These are phyloP conservation scores for Penicillium cataractarum DNA, from an alignment of 495 filamentous ascomycete genomes.

Conservation along the genomic window DNA sequence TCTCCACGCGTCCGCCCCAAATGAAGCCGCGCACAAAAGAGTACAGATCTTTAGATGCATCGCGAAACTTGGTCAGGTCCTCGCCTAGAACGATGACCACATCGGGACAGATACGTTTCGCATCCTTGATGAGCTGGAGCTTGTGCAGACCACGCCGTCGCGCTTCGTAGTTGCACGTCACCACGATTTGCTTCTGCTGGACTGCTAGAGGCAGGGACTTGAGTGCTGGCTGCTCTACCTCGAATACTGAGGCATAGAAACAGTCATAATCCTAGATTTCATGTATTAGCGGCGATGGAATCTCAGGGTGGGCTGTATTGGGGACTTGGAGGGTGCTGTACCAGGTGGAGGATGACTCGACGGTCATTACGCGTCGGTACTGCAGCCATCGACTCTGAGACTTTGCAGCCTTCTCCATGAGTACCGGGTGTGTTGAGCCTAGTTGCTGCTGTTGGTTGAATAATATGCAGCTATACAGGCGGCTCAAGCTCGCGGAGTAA, in stretches of 20 bases:
- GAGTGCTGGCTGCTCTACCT: constrained; percentile 74
- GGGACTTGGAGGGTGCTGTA: constrained; percentile 40
- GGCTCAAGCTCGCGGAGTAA: no score
- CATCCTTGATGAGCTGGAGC: constrained; percentile 80
- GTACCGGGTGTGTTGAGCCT: background rate
- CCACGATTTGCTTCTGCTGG: constrained; percentile 87
- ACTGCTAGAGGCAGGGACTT: constrained; percentile 73
- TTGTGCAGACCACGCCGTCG: constrained; percentile 76
- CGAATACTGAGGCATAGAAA: constrained; percentile 91
- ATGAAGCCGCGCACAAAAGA: constrained; percentile 66
- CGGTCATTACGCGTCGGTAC: constrained; percentile 59
- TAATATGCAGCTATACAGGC: background rate
- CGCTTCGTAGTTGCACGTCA: constrained; percentile 94
- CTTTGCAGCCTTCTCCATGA: constrained; percentile 16
- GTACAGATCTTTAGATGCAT: constrained; percentile 82
- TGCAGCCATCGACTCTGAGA: constrained; percentile 38
- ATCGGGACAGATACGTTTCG: constrained; percentile 78
- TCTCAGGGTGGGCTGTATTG: background rate
- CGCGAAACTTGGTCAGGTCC: constrained; percentile 80
- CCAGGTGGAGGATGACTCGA: constrained; percentile 81
- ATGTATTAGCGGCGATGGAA: constrained; percentile 8
- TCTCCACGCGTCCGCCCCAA: constrained; percentile 77
- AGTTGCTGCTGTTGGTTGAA: background rate
- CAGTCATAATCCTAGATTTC: constrained; percentile 79
- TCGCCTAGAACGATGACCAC: constrained; percentile 85